phyloP scores from a whole-genome alignment of 2,329 filamentous ascomycete species.

The Colletotrichum higginsianum region DNA sequence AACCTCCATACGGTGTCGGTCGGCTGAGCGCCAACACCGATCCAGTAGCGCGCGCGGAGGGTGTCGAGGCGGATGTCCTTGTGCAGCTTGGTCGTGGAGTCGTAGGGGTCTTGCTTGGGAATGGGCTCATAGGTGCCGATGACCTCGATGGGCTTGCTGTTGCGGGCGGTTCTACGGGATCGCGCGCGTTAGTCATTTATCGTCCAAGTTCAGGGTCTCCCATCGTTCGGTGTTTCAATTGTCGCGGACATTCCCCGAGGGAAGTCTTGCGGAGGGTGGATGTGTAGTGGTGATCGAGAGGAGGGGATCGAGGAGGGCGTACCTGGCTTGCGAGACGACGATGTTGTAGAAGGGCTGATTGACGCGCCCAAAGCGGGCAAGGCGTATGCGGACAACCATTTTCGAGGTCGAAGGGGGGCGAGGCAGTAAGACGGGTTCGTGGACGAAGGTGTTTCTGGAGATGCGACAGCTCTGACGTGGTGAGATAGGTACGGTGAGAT shows the following conservation, averaged over 20 bases:
- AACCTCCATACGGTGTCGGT: slow-evolving; percentile 91
- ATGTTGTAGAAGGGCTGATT: slow-evolving; percentile 98
- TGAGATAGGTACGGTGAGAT: neutral
- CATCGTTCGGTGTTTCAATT: neutral
- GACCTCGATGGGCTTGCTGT: slow-evolving; percentile 92
- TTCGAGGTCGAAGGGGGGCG: slow-evolving; percentile 44
- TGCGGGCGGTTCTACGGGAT: slow-evolving; percentile 80
- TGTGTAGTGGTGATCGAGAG: neutral
- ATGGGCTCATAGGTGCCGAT: slow-evolving; percentile 83
- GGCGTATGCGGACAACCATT: slow-evolving; percentile 95
- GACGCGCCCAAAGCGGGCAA: slow-evolving; percentile 91
- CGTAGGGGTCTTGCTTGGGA: slow-evolving; percentile 74
- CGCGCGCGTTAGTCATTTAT: neutral
- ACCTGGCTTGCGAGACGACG: slow-evolving; percentile 93
- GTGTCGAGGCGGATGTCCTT: slow-evolving; percentile 94
- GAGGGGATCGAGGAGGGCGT: slow-evolving; percentile 49
- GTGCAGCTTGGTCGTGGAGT: slow-evolving; percentile 76
- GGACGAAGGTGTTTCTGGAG: neutral
- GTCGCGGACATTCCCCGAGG: neutral
- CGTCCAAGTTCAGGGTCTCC: neutral
- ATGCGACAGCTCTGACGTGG: slow-evolving; percentile 11
- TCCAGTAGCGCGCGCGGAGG: slow-evolving; percentile 90
- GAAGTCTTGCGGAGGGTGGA: neutral
- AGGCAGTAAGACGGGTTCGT: neutral
- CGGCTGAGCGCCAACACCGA: slow-evolving; percentile 96